Conservation (phyloP, 148 eudicot species). For the Drosera capensis region DNA sequence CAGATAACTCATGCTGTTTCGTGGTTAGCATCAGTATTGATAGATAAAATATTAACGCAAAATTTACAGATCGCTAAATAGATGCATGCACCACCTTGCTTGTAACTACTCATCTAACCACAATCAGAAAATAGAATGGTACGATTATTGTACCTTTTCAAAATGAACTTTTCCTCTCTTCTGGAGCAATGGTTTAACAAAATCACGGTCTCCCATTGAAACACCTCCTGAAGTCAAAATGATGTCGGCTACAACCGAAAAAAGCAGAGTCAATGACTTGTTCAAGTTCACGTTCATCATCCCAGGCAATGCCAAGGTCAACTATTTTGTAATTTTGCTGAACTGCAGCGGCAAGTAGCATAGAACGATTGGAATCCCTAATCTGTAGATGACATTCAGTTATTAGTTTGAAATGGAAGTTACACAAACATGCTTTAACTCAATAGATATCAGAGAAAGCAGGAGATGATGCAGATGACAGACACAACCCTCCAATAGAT, state of each 20-base stretch:
- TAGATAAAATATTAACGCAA: too few species aligned
- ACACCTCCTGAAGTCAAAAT: slow-evolving; percentile 11
- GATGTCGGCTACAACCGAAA: slow-evolving; percentile 12
- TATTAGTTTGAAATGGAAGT: neutral
- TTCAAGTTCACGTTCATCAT: slow-evolving; percentile 24
- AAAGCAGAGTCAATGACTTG: slow-evolving; percentile 44
- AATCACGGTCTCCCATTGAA: neutral
- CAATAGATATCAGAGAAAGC: neutral
- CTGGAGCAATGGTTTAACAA: slow-evolving; percentile 1
- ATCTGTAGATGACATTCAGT: slow-evolving; percentile 8
- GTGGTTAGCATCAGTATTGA: too few species aligned
- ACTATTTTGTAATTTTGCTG: neutral
- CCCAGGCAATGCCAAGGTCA: slow-evolving; percentile 53
- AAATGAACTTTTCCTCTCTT: slow-evolving; percentile 51
- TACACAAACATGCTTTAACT: too few species aligned
- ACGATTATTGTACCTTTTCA: slow-evolving; percentile 37
- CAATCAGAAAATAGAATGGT: neutral
- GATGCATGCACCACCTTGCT: neutral
- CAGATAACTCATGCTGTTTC: too few species aligned
- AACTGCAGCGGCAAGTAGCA: neutral
- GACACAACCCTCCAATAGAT: too few species aligned
- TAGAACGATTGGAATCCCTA: neutral
- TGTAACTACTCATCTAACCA: neutral
- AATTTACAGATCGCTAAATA: neutral
- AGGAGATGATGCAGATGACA: too few species aligned